Evolutionary conservation across 1,284 basidiomycete genomes (phyloP).

Genomic region (Ganoderma sp.): DNA sequence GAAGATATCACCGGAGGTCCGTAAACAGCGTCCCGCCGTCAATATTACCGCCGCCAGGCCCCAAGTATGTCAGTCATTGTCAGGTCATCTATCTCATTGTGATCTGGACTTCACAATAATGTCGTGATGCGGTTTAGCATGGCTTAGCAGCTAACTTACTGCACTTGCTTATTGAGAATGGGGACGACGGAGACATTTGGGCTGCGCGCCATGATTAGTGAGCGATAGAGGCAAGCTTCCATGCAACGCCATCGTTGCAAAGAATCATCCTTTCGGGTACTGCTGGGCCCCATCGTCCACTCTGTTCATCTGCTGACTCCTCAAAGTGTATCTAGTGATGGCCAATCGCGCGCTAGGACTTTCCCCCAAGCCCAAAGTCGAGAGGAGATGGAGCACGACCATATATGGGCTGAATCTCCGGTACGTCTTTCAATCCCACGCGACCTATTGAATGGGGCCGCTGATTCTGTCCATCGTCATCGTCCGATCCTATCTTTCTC

Average conservation of each 20-base stretch:
- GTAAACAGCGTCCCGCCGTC: neutral
- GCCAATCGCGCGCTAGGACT: neutral
- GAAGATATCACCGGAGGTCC: conserved; percentile 34
- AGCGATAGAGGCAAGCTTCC: conserved; percentile 24
- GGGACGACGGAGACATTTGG: conserved; percentile 12
- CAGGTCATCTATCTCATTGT: neutral
- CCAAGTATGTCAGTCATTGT: neutral
- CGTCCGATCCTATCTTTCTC: neutral
- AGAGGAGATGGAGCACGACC: neutral
- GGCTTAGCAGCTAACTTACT: neutral
- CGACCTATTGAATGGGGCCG: neutral
- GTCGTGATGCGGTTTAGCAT: neutral
- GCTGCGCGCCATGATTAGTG: conserved; percentile 17
- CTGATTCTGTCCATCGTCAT: neutral
- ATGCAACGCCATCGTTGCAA: conserved; percentile 23
- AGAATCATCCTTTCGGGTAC: neutral
- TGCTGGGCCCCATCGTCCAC: neutral
- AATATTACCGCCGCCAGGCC: neutral
- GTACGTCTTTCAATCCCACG: neutral
- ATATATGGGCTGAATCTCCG: neutral
- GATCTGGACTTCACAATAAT: conserved; percentile 5
- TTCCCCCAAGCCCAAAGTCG: neutral
- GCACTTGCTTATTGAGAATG: neutral
- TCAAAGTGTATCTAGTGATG: neutral
- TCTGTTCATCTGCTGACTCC: neutral